Evolutionary conservation across 441 rosid species (phyloP).

Genomic region (Heliophila coronopifolia): DNA sequence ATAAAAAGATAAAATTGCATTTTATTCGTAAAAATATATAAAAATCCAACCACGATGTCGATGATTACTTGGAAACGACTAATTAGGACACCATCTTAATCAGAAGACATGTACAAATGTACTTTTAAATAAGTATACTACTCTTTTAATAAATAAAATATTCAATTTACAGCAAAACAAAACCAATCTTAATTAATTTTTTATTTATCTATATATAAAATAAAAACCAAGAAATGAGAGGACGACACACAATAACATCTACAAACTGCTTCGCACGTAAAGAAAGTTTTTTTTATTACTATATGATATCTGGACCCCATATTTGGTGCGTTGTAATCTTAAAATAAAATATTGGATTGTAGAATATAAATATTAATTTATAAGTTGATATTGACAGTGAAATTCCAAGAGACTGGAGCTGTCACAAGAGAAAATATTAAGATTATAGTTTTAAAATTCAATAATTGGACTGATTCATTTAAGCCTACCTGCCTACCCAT

Average conservation of each 20-base stretch:
- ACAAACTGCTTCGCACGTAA: conserved; percentile 28
- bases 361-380: not conserved
- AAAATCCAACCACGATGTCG: too few relatives aligned
- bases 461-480: conserved; percentile 12
- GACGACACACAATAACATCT: conserved; percentile 17
- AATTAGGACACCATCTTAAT: not conserved
- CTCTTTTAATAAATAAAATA: too few relatives aligned
- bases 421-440: conserved; percentile 18
- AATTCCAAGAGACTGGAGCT: conserved; percentile 19
- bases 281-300: not conserved
- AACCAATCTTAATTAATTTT: too few relatives aligned
- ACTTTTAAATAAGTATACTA: too few relatives aligned
- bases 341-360: too few relatives aligned
- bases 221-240: not conserved
- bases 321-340: conserved; percentile 11
- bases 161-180: too few relatives aligned
- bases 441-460: not conserved
- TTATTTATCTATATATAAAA: not conserved
- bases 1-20: too few relatives aligned
- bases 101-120: too few relatives aligned
- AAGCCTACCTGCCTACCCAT: conserved; percentile 18
- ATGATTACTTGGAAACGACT: conserved; percentile 29
- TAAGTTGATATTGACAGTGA: conserved; percentile 7
- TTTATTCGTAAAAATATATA: too few relatives aligned
- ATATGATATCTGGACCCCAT: not conserved